Conservation (phyloP, 192 early-diverging fungal genomes). For the Coemansia sp. region DNA sequence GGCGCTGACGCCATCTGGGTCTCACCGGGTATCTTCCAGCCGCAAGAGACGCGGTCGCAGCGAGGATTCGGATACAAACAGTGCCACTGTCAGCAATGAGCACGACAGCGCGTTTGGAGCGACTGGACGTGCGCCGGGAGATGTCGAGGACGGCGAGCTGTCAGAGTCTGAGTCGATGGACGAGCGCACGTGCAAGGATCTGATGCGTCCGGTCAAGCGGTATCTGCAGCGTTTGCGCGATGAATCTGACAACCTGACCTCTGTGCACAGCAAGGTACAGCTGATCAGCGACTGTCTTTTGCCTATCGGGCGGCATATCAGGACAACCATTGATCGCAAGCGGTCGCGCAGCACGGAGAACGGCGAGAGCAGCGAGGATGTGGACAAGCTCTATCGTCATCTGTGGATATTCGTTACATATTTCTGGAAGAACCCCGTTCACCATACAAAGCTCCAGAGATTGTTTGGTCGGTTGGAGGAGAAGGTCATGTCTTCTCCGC, state of each 20-base stretch:
- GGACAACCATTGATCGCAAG: conserved; percentile 46
- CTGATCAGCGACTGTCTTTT: conserved; percentile 60
- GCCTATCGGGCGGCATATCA: conserved; percentile 58
- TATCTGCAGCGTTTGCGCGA: conserved; percentile 60
- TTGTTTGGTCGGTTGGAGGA: conserved; percentile 60
- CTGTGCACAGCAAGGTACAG: conserved; percentile 55
- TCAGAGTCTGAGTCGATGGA: conserved; percentile 57
- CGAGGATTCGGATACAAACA: conserved; percentile 36
- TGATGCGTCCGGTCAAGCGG: conserved; percentile 66
- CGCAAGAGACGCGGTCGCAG: conserved; percentile 39
- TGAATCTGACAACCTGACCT: conserved; percentile 54
- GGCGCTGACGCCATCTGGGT: conserved; percentile 8
- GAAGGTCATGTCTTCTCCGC: conserved; percentile 20
- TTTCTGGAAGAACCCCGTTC: conserved; percentile 65
- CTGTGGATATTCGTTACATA: conserved; percentile 71
- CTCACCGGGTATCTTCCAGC: conserved; percentile 15
- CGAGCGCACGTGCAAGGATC: conserved; percentile 64
- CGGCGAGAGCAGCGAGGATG: conserved; percentile 25
- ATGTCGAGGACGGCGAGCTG: conserved; percentile 38
- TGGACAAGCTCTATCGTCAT: conserved; percentile 54
- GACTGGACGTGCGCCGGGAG: conserved; percentile 13
- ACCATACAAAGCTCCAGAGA: conserved; percentile 55
- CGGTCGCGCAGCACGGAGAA: conserved; percentile 26
- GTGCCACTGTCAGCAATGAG: conserved; percentile 18
- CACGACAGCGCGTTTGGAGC: conserved; percentile 8